Base-by-base conservation (phyloP, 345 rosid genomes). In the Carallia brachiata region DNA sequence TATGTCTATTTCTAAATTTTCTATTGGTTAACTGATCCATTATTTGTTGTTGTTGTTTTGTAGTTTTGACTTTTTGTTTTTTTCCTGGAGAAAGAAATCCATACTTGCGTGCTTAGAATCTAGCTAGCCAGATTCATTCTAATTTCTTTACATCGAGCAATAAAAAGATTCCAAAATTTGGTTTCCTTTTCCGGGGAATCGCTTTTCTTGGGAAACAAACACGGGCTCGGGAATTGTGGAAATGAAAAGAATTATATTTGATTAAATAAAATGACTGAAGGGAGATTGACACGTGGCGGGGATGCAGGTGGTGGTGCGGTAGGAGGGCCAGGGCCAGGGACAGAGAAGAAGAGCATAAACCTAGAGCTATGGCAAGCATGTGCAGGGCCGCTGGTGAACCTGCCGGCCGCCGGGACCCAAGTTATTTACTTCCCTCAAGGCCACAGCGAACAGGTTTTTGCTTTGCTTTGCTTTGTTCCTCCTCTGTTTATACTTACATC, bases 361-460 rank as follows among this genome's bases (percentile, higher is more conserved):
- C 77, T 72, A 62, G 92, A 89, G 85, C 84, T 89, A 62, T 87
- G 95, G 92, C 88, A 86, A 74, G 85, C 92, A 2, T 89, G 95
- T 52, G 95, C 95, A 4, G 90, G 95, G 4, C 92, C 86, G 23
- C 76, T 89, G 77, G 89, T 84, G 56, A 83, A 81, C 81, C 70
- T 87, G 71, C 92, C 90, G 62, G 81, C 81, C 6, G 84, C 86
- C 5, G 88, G 87, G 58, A 85, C 95, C 30, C 89, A 78, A 50
- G 95, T 89, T 47, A 75, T 87, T 68, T 89, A 89, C 75, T 89
- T 89, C 70, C 95, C 95, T 65, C 95, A 89, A 76, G 95, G 95
- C 53, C 95, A 87, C 62, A 87, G 90, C 61, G 92, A 89, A 52
- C 95, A 89, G 90, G 95, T 86, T 13, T 1, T 19, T 54, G n/a